Conservation (phyloP, 768 basidiomycete genomes). For the Coprinopsis strossmayeri region DNA sequence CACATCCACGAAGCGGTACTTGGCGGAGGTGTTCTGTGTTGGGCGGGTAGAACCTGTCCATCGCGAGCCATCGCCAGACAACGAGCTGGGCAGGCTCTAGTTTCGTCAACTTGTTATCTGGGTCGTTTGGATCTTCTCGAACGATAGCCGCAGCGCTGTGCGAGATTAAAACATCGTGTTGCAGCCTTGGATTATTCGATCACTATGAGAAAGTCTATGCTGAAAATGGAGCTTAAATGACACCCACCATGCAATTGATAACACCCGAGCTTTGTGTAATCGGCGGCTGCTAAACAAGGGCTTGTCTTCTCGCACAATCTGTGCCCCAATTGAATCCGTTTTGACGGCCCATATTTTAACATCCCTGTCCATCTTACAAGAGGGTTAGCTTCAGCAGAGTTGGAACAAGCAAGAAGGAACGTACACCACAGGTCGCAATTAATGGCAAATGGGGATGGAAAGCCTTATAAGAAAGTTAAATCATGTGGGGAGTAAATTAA, state of each 20-base stretch:
- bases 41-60: constrained; percentile 59
- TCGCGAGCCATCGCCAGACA: constrained; percentile 65
- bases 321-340: constrained; percentile 22
- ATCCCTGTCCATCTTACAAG: constrained; percentile 55
- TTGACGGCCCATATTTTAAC: constrained; percentile 73
- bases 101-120: constrained; percentile 21
- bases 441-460: constrained; percentile 62
- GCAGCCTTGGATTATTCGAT: constrained; percentile 45
- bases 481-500: constrained; percentile 6
- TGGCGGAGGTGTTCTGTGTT: constrained; percentile 13
- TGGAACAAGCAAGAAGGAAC: constrained; percentile 20
- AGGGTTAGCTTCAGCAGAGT: constrained; percentile 2
- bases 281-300: constrained; percentile 65
- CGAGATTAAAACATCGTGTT: constrained; percentile 45
- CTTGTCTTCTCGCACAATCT: constrained; percentile 59
- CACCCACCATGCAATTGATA: constrained; percentile 57
- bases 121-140: constrained; percentile 20
- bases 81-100: constrained; percentile 44
- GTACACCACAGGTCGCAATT: constrained; percentile 73
- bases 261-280: constrained; percentile 59
- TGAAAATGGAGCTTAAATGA: not conserved
- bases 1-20: constrained; percentile 44
- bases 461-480: constrained; percentile 32
- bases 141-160: constrained; percentile 50
- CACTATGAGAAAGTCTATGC: not conserved